Base-by-base conservation (phyloP, 2,329 filamentous ascomycete genomes). In the Nemania abortiva region DNA sequence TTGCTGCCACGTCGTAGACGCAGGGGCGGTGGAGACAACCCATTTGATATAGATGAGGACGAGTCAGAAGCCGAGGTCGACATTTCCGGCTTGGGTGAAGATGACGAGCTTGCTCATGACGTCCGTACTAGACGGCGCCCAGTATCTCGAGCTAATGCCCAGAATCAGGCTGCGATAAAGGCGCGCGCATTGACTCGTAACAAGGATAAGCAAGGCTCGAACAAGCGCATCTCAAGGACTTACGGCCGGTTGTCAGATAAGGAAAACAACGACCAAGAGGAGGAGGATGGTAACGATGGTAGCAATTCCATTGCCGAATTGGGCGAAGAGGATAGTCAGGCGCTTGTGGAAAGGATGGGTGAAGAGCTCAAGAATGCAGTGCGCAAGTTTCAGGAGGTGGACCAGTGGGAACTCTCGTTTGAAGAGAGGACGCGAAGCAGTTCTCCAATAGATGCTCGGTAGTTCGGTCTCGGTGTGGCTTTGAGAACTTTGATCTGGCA, bases 371-470 rank as follows among this genome's bases (percentile, higher is more conserved):
- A 87, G 79, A 82, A 84, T 58, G 87, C 88, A 49, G 83, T 83
- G 10, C 85, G 82, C 76, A 91, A 91, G 79, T 92, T 92, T 74
- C 84, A 87, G 77, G 90, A 92, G 79, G 90, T 92, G 49, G 90
- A 92, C 77, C 83, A 85, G 79, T 92, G 89, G 89, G 84, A 90
- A 79, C 80, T 92, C 69, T 88, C 89, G 59, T 92, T 88, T 78
- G 90, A 92, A 81, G 88, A 90, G 73, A 84, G 89, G 57, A 85
- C 84, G 24, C 84, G 87, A 77, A 84, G 84, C 69, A 86, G 85
- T 66, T 89, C 87, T 22, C 87, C 87, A 1, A 79, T 80, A 45
- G 83, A 84, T 72, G 86, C 83, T 50, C 82, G 87, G 66, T 89
- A 73, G 81, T 34, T 20, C 27, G 29, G 20, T 27, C 34, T 49